phyloP scores from a whole-genome alignment of 2,329 filamentous ascomycete species.

The Fusarium sp. region DNA sequence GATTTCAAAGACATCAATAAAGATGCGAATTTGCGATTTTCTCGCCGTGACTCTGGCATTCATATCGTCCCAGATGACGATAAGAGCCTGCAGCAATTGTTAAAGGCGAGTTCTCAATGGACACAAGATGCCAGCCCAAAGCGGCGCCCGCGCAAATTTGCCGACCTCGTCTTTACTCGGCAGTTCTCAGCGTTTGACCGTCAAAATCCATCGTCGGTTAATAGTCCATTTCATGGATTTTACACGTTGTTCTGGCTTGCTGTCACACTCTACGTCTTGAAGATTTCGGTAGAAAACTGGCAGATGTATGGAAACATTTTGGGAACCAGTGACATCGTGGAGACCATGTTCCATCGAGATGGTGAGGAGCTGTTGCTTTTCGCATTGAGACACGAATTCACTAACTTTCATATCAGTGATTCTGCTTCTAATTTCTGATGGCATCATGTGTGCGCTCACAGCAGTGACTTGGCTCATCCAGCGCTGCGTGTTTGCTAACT shows the following conservation, averaged over 20 bases:
- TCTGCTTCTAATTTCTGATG: slow-evolving; percentile 68
- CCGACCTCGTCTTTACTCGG: slow-evolving; percentile 71
- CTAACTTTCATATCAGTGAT: slow-evolving; percentile 51
- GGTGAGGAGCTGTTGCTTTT: slow-evolving; percentile 43
- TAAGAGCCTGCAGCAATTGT: slow-evolving; percentile 42
- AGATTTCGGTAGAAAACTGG: slow-evolving; percentile 73
- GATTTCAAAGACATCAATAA: slow-evolving; percentile 14
- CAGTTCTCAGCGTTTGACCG: slow-evolving; percentile 78
- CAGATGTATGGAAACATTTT: slow-evolving; percentile 71
- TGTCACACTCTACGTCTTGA: slow-evolving; percentile 70
- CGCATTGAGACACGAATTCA: accelerated
- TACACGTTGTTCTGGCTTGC: slow-evolving; percentile 81
- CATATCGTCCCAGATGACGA: slow-evolving; percentile 45
- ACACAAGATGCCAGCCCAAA: slow-evolving; percentile 32
- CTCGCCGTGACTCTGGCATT: slow-evolving; percentile 39
- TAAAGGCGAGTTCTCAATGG: slow-evolving; percentile 40
- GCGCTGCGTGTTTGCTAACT: slow-evolving; percentile 63
- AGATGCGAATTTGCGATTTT: slow-evolving; percentile 23
- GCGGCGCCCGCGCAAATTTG: slow-evolving; percentile 46
- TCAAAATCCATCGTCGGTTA: slow-evolving; percentile 68
- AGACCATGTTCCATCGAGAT: slow-evolving; percentile 67
- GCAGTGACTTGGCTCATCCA: slow-evolving; percentile 72
- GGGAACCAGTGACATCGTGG: slow-evolving; percentile 75
- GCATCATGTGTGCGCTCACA: slow-evolving; percentile 71
- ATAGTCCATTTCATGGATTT: slow-evolving; percentile 79